A percentile compares a stretch with the other conserved stretches of the same genome.
phyloP scores from a whole-genome alignment of 176 grass and related monocot species.

The Metroxylon sagu region DNA sequence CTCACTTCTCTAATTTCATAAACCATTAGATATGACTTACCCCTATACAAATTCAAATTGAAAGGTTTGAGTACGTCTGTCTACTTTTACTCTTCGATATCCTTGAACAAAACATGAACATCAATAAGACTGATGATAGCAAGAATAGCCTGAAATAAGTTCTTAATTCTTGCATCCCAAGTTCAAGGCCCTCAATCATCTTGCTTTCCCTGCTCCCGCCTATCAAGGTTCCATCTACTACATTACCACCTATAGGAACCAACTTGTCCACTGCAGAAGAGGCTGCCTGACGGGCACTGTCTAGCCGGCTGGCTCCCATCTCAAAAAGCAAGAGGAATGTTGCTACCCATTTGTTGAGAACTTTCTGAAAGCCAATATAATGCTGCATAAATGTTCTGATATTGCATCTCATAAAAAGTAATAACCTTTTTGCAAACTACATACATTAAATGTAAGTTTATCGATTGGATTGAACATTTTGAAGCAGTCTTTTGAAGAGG shows the following conservation, averaged over 20 bases:
- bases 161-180: slow-evolving; percentile 88
- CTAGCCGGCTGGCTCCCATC: slow-evolving; percentile 39
- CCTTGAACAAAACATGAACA: slow-evolving; percentile 98
- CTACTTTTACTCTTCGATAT: slow-evolving; percentile 77
- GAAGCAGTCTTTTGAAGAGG: slow-evolving; percentile 72
- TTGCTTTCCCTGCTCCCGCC: slow-evolving; percentile 19
- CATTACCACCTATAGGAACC: slow-evolving; percentile 25
- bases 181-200: slow-evolving; percentile 68
- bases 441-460: slow-evolving; percentile 67
- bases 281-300: slow-evolving; percentile 13
- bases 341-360: slow-evolving; percentile 67
- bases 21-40: too few relatives aligned
- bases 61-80: neutral
- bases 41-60: too few relatives aligned
- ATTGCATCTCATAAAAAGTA: neutral
- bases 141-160: slow-evolving; percentile 91
- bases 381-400: neutral
- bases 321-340: slow-evolving; percentile 84
- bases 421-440: slow-evolving; percentile 1
- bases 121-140: slow-evolving; percentile 69
- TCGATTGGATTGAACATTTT: slow-evolving; percentile 97
- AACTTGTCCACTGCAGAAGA: slow-evolving; percentile 23
- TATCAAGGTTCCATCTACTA: slow-evolving; percentile 23
- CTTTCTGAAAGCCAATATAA: slow-evolving; percentile 38
- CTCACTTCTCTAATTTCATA: too few relatives aligned